Conservation (phyloP, 257 asterid species). For the Jacaranda copaia region DNA sequence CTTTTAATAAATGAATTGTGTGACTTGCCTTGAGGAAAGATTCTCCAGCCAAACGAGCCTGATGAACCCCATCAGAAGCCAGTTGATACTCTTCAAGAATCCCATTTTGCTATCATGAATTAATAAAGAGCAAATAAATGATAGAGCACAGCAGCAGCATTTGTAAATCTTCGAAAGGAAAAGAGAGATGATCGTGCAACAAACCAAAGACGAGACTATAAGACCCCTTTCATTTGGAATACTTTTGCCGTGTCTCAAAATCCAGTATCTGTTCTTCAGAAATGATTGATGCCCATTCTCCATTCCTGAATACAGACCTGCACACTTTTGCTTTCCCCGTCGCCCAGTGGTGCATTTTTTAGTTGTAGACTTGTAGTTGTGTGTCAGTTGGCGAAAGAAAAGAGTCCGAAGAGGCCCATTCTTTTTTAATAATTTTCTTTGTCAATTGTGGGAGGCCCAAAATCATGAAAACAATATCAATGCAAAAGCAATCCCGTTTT, state of each 20-base stretch:
- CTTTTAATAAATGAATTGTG: neutral
- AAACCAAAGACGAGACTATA: constrained; percentile 84
- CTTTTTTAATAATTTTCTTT: too few relatives aligned
- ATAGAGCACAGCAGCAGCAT: neutral
- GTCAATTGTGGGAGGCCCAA: neutral
- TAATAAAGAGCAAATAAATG: neutral
- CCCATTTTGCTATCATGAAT: constrained; percentile 75
- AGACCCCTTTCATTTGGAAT: constrained; percentile 84
- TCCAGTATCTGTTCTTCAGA: constrained; percentile 76
- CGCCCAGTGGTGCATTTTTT: neutral
- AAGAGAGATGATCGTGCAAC: constrained; percentile 2
- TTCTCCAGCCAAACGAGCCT: constrained; percentile 84
- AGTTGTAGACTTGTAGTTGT: too few relatives aligned
- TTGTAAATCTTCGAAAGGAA: neutral
- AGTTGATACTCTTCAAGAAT: constrained; percentile 73
- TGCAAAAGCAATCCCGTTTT: too few relatives aligned
- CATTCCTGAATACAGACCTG: neutral
- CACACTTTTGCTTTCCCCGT: neutral
- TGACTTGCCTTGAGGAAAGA: constrained; percentile 67
- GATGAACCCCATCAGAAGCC: constrained; percentile 83
- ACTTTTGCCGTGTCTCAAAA: constrained; percentile 92
- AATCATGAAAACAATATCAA: too few relatives aligned
- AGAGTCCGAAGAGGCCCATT: neutral
- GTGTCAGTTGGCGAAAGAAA: neutral
- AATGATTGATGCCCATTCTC: constrained; percentile 38